A percentile compares a stretch with the other conserved stretches of the same genome.
Evolutionary conservation across 2,329 filamentous ascomycete genomes (phyloP).

Genomic region (Basipetospora chlamydospora): DNA sequence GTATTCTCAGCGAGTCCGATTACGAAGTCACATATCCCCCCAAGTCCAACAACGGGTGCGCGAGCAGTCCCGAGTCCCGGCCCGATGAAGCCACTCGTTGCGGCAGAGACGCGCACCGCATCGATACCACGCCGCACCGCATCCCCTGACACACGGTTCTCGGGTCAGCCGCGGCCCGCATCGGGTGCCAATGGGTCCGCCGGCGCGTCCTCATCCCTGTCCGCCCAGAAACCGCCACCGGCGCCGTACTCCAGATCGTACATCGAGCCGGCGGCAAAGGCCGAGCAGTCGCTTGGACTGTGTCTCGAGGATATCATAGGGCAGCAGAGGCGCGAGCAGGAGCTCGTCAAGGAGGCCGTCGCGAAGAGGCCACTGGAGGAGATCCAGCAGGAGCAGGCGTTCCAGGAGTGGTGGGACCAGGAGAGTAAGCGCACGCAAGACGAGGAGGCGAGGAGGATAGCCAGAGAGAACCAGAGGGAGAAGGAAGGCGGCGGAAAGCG

Average conservation of each 20-base stretch:
- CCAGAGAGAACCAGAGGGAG: slow-evolving; percentile 27
- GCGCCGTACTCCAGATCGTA: slow-evolving; percentile 48
- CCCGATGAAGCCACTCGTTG: slow-evolving; percentile 26
- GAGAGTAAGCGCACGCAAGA: slow-evolving; percentile 61
- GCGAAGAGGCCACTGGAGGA: slow-evolving; percentile 84
- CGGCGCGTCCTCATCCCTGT: slow-evolving; percentile 15
- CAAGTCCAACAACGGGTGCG: slow-evolving; percentile 7
- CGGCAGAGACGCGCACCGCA: slow-evolving; percentile 24
- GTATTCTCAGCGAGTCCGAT: slow-evolving; percentile 21
- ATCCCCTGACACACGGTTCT: slow-evolving; percentile 48
- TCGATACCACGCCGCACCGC: slow-evolving; percentile 32
- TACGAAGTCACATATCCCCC: too few species aligned
- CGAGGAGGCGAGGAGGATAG: slow-evolving; percentile 33
- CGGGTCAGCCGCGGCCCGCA: slow-evolving; percentile 37
- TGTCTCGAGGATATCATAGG: slow-evolving; percentile 81
- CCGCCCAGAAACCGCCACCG: slow-evolving; percentile 24
- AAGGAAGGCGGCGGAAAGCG: slow-evolving; percentile 13
- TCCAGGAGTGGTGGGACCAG: slow-evolving; percentile 92
- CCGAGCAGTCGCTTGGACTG: slow-evolving; percentile 50
- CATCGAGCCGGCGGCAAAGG: slow-evolving; percentile 40
- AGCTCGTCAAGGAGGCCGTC: slow-evolving; percentile 65
- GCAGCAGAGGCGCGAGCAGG: slow-evolving; percentile 74
- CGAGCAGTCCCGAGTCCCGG: slow-evolving; percentile 11
- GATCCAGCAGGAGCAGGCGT: slow-evolving; percentile 93
- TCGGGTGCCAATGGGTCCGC: slow-evolving; percentile 11